Percentiles rank a stretch among this genome's conserved stretches.
phyloP scores from a whole-genome alignment of 345 rosid genomes.

The Pistacia atlantica region DNA sequence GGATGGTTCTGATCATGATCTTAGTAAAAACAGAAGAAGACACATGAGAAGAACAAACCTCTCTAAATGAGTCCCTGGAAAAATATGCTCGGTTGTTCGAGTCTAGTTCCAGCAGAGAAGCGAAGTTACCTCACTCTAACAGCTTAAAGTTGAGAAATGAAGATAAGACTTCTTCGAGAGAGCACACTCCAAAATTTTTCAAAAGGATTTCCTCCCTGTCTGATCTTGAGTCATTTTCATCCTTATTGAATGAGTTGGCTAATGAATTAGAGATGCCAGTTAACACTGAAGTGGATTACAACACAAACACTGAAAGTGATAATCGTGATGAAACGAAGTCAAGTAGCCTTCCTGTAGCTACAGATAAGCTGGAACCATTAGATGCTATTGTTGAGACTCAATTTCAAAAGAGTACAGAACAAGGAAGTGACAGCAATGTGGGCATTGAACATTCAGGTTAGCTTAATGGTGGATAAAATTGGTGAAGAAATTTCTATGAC shows the following conservation, averaged over 20 bases:
- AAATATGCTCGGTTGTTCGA: slow-evolving; percentile 61
- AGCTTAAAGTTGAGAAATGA: slow-evolving; percentile 64
- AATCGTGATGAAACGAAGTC: slow-evolving; percentile 13
- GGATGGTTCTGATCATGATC: slow-evolving; percentile 26
- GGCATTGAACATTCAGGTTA: slow-evolving; percentile 18
- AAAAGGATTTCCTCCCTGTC: slow-evolving; percentile 79
- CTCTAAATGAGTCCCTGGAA: slow-evolving; percentile 53
- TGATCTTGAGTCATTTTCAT: slow-evolving; percentile 63
- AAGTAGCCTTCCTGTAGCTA: slow-evolving; percentile 22
- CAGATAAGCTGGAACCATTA: slow-evolving; percentile 19
- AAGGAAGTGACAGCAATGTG: slow-evolving; percentile 14
- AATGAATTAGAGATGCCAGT: slow-evolving; percentile 31
- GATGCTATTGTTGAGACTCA: slow-evolving; percentile 34
- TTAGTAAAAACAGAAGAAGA: slow-evolving; percentile 1
- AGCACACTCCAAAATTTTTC: slow-evolving; percentile 42
- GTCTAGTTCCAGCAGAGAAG: slow-evolving; percentile 37
- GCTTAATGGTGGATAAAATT: neutral
- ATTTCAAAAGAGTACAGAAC: slow-evolving; percentile 10
- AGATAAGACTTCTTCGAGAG: slow-evolving; percentile 36
- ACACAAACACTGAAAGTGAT: neutral
- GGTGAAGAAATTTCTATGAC: slow-evolving; percentile 19
- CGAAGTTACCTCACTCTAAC: slow-evolving; percentile 47
- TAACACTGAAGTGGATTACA: slow-evolving; percentile 13
- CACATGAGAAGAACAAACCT: slow-evolving; percentile 41
- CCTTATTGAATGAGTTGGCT: slow-evolving; percentile 49